A percentile compares a stretch with the other conserved stretches of the same genome.
phyloP scores from a whole-genome alignment of 1,284 basidiomycete species.

The Kwoniella shivajii region DNA sequence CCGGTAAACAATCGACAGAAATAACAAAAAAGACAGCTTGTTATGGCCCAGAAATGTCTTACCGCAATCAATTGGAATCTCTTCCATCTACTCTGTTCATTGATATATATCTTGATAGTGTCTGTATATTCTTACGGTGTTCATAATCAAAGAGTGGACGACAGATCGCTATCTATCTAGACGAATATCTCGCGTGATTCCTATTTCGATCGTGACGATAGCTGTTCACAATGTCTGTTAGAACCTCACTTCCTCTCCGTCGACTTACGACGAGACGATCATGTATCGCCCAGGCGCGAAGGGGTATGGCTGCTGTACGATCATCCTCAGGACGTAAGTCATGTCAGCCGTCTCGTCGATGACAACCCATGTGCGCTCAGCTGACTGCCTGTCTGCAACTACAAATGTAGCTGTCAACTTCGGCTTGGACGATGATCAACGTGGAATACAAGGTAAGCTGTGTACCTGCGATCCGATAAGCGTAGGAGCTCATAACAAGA shows the following conservation, averaged over 20 bases:
- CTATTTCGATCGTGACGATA: not conserved
- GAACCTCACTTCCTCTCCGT: not conserved
- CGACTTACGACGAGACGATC: not conserved
- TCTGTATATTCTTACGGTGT: too few relatives aligned
- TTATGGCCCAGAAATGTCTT: too few relatives aligned
- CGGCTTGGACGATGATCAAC: conserved; percentile 44
- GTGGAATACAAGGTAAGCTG: conserved; percentile 43
- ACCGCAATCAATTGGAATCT: too few relatives aligned
- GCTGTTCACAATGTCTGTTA: not conserved
- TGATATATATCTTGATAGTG: too few relatives aligned
- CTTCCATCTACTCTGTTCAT: too few relatives aligned
- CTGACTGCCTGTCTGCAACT: not conserved
- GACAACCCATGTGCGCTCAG: not conserved
- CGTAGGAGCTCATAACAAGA: not conserved
- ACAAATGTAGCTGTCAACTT: conserved; percentile 40
- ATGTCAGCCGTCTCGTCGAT: too few relatives aligned
- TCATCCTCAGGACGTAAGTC: conserved; percentile 12
- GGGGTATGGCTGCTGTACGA: conserved; percentile 7
- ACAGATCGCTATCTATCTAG: not conserved
- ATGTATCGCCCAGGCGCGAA: not conserved
- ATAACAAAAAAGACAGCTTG: too few relatives aligned
- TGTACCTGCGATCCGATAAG: not conserved
- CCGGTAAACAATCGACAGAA: too few relatives aligned
- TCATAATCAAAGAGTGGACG: too few relatives aligned
- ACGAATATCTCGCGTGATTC: not conserved